phyloP scores from a whole-genome alignment of 192 early-diverging fungal species.

The Neocallimastix lanati region DNA sequence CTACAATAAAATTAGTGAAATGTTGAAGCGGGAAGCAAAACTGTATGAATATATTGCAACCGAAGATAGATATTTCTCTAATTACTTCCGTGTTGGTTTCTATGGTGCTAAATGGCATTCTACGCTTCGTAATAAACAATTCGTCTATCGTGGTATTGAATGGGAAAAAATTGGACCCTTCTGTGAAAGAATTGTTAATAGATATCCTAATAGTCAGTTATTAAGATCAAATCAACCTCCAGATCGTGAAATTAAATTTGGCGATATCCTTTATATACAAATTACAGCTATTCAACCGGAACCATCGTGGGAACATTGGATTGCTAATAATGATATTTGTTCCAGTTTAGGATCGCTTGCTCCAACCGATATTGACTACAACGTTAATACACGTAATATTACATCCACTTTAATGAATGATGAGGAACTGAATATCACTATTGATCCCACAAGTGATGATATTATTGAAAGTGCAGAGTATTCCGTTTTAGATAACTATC shows the following conservation, averaged over 20 bases:
- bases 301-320: constrained; percentile 15
- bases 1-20: constrained; percentile 30
- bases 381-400: not conserved
- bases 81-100: constrained; percentile 57
- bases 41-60: constrained; percentile 23
- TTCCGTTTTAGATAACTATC: constrained; percentile 12
- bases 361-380: not conserved
- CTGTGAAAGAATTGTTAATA: constrained; percentile 43
- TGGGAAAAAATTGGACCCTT: constrained; percentile 61
- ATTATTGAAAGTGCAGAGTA: not conserved
- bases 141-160: constrained; percentile 46
- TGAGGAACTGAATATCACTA: not conserved
- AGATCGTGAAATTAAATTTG: constrained; percentile 22
- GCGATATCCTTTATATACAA: constrained; percentile 38
- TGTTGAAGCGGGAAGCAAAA: constrained; percentile 31
- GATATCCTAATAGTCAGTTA: constrained; percentile 37
- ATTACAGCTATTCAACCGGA: constrained; percentile 50
- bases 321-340: not conserved
- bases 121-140: constrained; percentile 37
- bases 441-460: constrained; percentile 1
- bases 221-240: constrained; percentile 18
- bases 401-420: not conserved
- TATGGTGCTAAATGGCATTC: constrained; percentile 39
- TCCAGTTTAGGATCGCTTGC: not conserved
- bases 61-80: constrained; percentile 28